Evolutionary conservation across 2,329 filamentous ascomycete genomes (phyloP).

Genomic region (Colletotrichum tropicicola): DNA sequence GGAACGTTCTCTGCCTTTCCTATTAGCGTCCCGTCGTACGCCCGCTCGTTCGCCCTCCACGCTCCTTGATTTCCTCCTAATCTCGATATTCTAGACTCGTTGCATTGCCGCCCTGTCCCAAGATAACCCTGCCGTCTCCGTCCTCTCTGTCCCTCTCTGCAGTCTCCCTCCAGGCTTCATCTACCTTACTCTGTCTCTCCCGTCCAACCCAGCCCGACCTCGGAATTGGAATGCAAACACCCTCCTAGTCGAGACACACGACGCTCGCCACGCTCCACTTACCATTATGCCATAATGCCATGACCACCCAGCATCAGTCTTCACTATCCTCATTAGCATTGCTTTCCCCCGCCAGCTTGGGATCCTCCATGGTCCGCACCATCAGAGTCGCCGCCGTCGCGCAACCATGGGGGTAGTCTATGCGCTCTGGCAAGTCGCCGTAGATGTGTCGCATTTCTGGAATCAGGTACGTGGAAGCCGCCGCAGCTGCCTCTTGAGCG

Average conservation of each 20-base stretch:
- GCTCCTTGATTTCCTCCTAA: slow-evolving; percentile 3
- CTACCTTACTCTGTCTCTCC: slow-evolving; percentile 2
- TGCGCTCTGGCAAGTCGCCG: slow-evolving; percentile 65
- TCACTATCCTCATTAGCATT: slow-evolving; percentile 27
- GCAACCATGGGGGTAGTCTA: slow-evolving; percentile 51
- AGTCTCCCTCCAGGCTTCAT: neutral
- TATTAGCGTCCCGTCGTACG: slow-evolving; percentile 3
- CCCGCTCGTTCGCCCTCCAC: neutral
- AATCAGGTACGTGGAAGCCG: slow-evolving; percentile 55
- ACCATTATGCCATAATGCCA: slow-evolving; percentile 29
- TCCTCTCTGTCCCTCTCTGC: neutral
- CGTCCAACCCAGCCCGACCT: slow-evolving; percentile 4
- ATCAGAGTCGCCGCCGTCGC: slow-evolving; percentile 15
- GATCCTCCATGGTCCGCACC: slow-evolving; percentile 27
- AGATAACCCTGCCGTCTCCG: neutral
- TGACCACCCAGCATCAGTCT: slow-evolving; percentile 7
- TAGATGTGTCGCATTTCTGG: slow-evolving; percentile 72
- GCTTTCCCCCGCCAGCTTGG: slow-evolving; percentile 15
- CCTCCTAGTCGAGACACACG: slow-evolving; percentile 15
- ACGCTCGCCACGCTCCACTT: slow-evolving; percentile 16
- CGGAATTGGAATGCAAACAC: slow-evolving; percentile 24
- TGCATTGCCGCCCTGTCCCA: neutral
- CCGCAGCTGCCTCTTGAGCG: neutral
- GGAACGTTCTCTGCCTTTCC: neutral
- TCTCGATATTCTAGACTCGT: neutral